Percentiles rank a stretch among this genome's conserved stretches.
phyloP scores from a whole-genome alignment of 2,329 filamentous ascomycete genomes.

The Xylaria sp. region DNA sequence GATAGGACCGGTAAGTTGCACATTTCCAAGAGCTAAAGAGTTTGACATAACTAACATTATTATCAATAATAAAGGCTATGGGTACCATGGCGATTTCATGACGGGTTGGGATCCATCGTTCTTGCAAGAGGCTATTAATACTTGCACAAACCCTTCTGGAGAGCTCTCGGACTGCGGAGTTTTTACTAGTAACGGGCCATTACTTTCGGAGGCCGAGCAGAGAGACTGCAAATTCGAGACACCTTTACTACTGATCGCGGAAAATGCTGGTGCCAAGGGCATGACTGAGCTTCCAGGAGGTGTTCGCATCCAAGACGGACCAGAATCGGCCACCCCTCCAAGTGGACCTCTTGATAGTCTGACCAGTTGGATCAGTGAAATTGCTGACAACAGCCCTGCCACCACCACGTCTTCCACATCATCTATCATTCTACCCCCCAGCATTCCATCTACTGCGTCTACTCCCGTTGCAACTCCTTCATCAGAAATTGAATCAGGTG shows the following conservation, averaged over 20 bases:
- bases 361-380: conserved; percentile 30
- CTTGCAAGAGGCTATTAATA: conserved; percentile 73
- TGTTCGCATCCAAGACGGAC: conserved; percentile 50
- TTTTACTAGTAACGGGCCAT: conserved; percentile 58
- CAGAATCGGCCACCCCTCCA: conserved; percentile 35
- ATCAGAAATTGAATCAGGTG: conserved; percentile 34
- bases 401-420: conserved; percentile 25
- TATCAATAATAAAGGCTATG: conserved; percentile 66
- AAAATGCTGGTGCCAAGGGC: conserved; percentile 51
- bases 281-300: conserved; percentile 70
- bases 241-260: conserved; percentile 59
- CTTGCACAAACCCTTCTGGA: conserved; percentile 75
- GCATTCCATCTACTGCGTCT: conserved; percentile 17
- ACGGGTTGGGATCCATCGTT: conserved; percentile 75
- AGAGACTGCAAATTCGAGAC: conserved; percentile 66
- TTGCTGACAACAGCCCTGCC: conserved; percentile 26
- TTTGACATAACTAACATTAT: background rate
- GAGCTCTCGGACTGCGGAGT: conserved; percentile 74
- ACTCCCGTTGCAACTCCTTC: conserved; percentile 36
- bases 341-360: conserved; percentile 23
- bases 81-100: conserved; percentile 82
- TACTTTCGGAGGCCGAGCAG: conserved; percentile 64
- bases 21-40: background rate
- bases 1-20: conserved; percentile 68
- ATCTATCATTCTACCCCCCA: too few species aligned